Conservation (phyloP, 2,329 filamentous ascomycete species). For the Fusarium nygamai region DNA sequence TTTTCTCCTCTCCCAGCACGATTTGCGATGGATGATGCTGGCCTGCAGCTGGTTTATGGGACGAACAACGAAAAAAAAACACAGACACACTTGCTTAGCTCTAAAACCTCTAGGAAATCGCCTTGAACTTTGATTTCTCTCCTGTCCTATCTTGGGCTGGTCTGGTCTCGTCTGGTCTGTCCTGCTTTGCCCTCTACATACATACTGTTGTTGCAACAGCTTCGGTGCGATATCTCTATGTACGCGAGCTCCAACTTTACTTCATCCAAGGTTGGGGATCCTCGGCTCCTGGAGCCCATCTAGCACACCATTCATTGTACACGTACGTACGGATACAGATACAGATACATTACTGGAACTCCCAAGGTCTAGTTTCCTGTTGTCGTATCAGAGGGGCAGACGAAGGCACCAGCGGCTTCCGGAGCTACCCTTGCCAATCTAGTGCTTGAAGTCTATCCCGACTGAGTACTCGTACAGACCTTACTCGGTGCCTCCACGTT, state of each 20-base stretch:
- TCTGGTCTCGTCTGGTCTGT: background rate
- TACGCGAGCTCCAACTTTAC: conserved; percentile 21
- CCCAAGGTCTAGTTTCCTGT: conserved; percentile 10
- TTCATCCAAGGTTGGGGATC: conserved; percentile 4
- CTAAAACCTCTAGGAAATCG: conserved; percentile 5
- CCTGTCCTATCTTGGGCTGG: background rate
- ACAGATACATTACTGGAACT: conserved; percentile 10
- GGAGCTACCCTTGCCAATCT: conserved; percentile 28
- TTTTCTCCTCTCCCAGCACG: background rate
- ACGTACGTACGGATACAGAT: background rate
- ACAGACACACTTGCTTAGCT: conserved; percentile 23
- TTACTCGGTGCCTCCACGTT: conserved; percentile 28
- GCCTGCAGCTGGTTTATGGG: conserved; percentile 18
- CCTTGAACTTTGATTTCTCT: conserved; percentile 7
- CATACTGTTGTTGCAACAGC: conserved; percentile 4
- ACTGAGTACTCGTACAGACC: conserved; percentile 16
- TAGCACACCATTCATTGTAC: conserved; percentile 5
- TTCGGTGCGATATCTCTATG: conserved; percentile 8
- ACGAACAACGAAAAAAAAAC: conserved; percentile 21
- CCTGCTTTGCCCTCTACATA: conserved; percentile 4
- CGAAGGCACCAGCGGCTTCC: conserved; percentile 21
- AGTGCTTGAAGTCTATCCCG: conserved; percentile 27
- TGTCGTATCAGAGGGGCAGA: conserved; percentile 25
- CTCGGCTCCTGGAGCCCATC: conserved; percentile 6
- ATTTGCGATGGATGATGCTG: conserved; percentile 31